These are phyloP conservation scores for Hymenoscyphus albidus DNA, from an alignment of 2,329 filamentous ascomycete genomes.

Conservation along the genomic window DNA sequence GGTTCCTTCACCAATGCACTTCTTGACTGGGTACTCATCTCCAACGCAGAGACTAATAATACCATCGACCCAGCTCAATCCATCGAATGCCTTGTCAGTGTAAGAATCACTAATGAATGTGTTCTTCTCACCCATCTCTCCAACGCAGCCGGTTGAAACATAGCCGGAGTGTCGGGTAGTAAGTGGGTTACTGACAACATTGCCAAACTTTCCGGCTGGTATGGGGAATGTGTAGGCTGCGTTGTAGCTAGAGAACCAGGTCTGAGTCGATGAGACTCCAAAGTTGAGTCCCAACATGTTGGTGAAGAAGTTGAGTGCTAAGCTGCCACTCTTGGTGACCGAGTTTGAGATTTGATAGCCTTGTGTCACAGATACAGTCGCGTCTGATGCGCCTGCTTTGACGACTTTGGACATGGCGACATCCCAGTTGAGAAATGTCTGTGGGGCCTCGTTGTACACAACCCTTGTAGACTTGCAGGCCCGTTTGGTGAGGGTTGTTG, in stretches of 20 bases:
- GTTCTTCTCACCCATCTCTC: conserved; percentile 21
- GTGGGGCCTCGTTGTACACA: conserved; percentile 27
- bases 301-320: conserved; percentile 28
- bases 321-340: conserved; percentile 29
- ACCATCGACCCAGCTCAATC: conserved; percentile 40
- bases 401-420: conserved; percentile 37
- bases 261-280: conserved; percentile 30
- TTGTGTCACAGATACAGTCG: conserved; percentile 33
- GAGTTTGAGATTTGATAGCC: conserved; percentile 38
- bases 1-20: conserved; percentile 37
- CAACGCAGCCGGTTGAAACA: conserved; percentile 37
- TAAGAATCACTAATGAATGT: conserved; percentile 38
- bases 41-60: conserved; percentile 38
- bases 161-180: conserved; percentile 36
- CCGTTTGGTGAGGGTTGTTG: conserved; percentile 4
- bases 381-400: conserved; percentile 31
- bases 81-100: conserved; percentile 32
- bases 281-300: conserved; percentile 29
- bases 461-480: conserved; percentile 13
- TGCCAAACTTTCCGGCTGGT: conserved; percentile 38
- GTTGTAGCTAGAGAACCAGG: conserved; percentile 36
- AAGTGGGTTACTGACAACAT: conserved; percentile 39
- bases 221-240: conserved; percentile 35
- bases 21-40: conserved; percentile 37
- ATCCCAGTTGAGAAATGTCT: conserved; percentile 40